Evolutionary conservation across 129 eudicot genomes (phyloP), one percentile per base, ranked within the genome.

Genomic region (Arctium lappa): DNA sequence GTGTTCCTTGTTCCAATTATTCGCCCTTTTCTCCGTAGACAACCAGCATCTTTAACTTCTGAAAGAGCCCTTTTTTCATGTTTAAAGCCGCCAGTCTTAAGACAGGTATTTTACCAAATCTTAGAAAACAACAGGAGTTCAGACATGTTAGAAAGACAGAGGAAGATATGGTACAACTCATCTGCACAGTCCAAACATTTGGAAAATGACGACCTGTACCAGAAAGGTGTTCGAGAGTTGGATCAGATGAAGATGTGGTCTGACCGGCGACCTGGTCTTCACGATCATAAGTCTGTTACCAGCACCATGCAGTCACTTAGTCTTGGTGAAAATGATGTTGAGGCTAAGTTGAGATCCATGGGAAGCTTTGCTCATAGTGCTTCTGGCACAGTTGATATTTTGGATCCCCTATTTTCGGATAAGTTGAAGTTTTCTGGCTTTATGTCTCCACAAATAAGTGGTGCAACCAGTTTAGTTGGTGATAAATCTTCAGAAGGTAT

Each of bases 91-190:
- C 98, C 99, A 0, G 92, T 95, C 39, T 90, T 97, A 5, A 90
- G 91, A 84, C 93, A 93, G 56, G 40, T 85, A 18, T 95, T 90
- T 66, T 88, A 91, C 87, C 91, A 91, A 77, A 82, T 91, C 34
- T 85, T 95, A 50, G 97, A 95, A 83, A 95, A 88, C 78, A 91
- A 89, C 71, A 87, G 85, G 85, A 91, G 99, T 79, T 95, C 98
- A 18, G 99, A 95, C 84, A 95, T 95, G 99, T 77, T 95, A 76
- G 98, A 95, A 90, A 93, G 99, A 83, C 99, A 95, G 77, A 89
- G 99, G 85, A 95, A 91, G 88, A 95, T 95, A 53, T 95, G 99
- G 99, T 93, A 95, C 86, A 95, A 90, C 75, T 80, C 97, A 46
- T 89, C 96, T 29, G 69, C 97, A 76, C 97, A 87, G 71, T 75